A percentile compares a stretch with the other conserved stretches of the same genome.
These are phyloP conservation scores for Pneumocystis wakefieldiae DNA, from an alignment of 1,139 yeast species.

Conservation along the genomic window DNA sequence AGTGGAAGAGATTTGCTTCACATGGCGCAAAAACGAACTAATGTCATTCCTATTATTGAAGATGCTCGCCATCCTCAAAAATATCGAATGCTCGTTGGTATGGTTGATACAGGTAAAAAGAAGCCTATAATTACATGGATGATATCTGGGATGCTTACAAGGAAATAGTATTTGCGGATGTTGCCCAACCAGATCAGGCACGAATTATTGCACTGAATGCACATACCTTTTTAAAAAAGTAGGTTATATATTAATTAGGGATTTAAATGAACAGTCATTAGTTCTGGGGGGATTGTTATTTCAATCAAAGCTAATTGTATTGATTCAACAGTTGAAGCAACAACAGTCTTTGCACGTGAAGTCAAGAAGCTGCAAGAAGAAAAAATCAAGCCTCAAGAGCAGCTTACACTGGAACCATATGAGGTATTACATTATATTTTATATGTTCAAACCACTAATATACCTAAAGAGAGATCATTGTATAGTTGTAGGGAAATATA, in stretches of 20 bases:
- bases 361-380: slow-evolving; percentile 98
- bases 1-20: slow-evolving; percentile 98
- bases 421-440: background rate
- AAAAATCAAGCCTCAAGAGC: slow-evolving; percentile 95
- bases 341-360: slow-evolving; percentile 97
- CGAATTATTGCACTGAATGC: slow-evolving; percentile 98
- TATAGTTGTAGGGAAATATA: slow-evolving; percentile 87
- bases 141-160: slow-evolving; percentile 82
- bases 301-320: slow-evolving; percentile 99
- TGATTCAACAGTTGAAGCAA: slow-evolving; percentile 98
- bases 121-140: slow-evolving; percentile 37
- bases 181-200: slow-evolving; percentile 99
- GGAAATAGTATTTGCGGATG: slow-evolving; percentile 96
- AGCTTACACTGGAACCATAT: slow-evolving; percentile 65
- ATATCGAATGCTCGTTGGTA: slow-evolving; percentile 30
- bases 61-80: slow-evolving; percentile 99
- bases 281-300: slow-evolving; percentile 80
- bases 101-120: background rate
- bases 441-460: slow-evolving; percentile 14
- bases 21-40: slow-evolving; percentile 99
- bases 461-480: slow-evolving; percentile 99
- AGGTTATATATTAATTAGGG: slow-evolving; percentile 17
- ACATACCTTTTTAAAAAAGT: slow-evolving; percentile 93
- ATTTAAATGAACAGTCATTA: background rate
- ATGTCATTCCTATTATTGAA: slow-evolving; percentile 94